These are phyloP conservation scores for Chlamydomonas eustigma DNA, from an alignment of 139 green algal species.

Conservation along the genomic window DNA sequence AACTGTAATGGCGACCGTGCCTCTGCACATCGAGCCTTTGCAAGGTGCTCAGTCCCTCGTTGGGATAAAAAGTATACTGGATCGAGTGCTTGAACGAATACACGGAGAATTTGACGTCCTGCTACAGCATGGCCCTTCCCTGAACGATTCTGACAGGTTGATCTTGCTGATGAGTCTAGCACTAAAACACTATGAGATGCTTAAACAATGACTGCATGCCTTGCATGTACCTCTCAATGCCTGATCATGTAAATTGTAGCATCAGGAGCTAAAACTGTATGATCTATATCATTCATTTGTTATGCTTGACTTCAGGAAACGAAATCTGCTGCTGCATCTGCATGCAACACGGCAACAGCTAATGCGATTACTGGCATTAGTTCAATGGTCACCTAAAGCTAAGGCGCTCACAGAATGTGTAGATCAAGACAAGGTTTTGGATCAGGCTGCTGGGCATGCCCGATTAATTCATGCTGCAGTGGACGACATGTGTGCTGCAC, in stretches of 20 bases:
- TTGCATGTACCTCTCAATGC: not conserved
- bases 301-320: constrained; percentile 22
- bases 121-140: constrained; percentile 13
- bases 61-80: constrained; percentile 9
- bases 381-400: constrained; percentile 34
- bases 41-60: not conserved
- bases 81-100: constrained; percentile 14
- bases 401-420: constrained; percentile 35
- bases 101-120: constrained; percentile 19
- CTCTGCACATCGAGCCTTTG: not conserved
- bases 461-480: constrained; percentile 20
- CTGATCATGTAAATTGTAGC: not conserved
- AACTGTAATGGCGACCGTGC: not conserved
- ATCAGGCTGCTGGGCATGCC: constrained; percentile 27
- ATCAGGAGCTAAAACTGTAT: not conserved
- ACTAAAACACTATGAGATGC: not conserved
- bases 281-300: not conserved
- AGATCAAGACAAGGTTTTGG: constrained; percentile 32
- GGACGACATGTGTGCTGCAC: constrained; percentile 15
- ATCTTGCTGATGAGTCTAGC: not conserved
- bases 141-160: not conserved
- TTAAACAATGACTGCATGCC: no score
- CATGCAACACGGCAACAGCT: constrained; percentile 38
- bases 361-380: constrained; percentile 27
- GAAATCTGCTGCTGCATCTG: constrained; percentile 22